A percentile compares a stretch with the other conserved stretches of the same genome.
phyloP scores from a whole-genome alignment of 129 eudicot genomes.

The Cynara cardunculus region DNA sequence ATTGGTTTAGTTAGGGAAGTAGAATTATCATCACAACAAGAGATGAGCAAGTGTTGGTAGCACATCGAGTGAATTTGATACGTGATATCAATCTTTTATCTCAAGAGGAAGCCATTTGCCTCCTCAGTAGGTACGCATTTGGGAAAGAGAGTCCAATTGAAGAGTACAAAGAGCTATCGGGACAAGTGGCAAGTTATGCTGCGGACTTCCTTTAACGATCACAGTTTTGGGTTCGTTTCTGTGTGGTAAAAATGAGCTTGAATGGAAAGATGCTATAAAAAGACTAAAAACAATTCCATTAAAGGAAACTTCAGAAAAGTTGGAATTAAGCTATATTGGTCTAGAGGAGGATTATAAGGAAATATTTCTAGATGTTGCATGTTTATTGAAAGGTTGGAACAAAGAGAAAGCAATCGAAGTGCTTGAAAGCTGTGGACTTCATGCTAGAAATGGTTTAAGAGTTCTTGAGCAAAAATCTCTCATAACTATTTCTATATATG shows the following conservation, averaged over 20 bases:
- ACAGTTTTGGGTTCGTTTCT: slow-evolving; percentile 44
- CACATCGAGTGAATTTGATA: slow-evolving; percentile 10
- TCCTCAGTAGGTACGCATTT: slow-evolving; percentile 38
- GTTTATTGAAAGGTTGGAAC: neutral
- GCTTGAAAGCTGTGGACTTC: slow-evolving; percentile 20
- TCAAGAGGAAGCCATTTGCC: slow-evolving; percentile 9
- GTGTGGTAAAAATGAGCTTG: slow-evolving; percentile 15
- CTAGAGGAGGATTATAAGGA: slow-evolving; percentile 18
- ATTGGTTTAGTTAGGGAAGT: slow-evolving; percentile 33
- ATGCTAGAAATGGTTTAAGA: slow-evolving; percentile 16
- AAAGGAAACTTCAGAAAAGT: neutral
- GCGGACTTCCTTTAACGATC: slow-evolving; percentile 46
- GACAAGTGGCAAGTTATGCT: slow-evolving; percentile 23
- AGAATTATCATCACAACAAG: slow-evolving; percentile 37
- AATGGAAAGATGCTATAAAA: slow-evolving; percentile 28
- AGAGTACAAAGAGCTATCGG: slow-evolving; percentile 13
- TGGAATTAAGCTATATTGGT: slow-evolving; percentile 2
- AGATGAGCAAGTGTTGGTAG: slow-evolving; percentile 12
- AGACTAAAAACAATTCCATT: slow-evolving; percentile 16
- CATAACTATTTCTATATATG: neutral
- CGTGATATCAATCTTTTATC: slow-evolving; percentile 9
- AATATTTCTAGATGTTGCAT: slow-evolving; percentile 32
- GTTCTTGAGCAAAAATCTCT: slow-evolving; percentile 25
- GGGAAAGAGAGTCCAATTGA: slow-evolving; percentile 25
- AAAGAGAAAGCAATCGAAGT: neutral